Conservation (phyloP, 2,329 filamentous ascomycete species). For the Fusarium tricinctum region DNA sequence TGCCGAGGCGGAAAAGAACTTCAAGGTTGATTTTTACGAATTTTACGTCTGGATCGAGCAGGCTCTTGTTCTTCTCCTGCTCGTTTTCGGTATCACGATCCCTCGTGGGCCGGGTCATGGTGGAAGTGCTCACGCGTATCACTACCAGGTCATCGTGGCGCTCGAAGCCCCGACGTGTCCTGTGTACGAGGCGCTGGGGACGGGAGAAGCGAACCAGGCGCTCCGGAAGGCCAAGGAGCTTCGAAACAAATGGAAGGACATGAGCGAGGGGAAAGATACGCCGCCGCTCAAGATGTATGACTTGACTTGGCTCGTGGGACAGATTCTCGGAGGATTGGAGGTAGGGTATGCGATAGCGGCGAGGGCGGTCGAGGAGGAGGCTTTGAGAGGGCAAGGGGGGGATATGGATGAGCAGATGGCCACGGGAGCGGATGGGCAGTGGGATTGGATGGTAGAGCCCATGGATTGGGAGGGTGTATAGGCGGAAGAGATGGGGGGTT, state of each 20-base stretch:
- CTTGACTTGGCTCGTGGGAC: conserved; percentile 69
- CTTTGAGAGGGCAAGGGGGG: conserved; percentile 57
- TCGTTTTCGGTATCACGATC: conserved; percentile 71
- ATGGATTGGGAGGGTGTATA: conserved; percentile 56
- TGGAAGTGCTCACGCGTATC: conserved; percentile 67
- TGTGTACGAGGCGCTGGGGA: conserved; percentile 68
- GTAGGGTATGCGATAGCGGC: conserved; percentile 67
- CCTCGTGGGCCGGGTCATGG: conserved; percentile 45
- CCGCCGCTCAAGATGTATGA: conserved; percentile 70
- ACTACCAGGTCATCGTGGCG: conserved; percentile 76
- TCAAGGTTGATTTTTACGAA: conserved; percentile 84
- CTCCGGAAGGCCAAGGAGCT: conserved; percentile 77
- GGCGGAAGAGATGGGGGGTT: background rate
- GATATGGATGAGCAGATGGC: conserved; percentile 29
- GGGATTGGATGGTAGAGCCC: conserved; percentile 59
- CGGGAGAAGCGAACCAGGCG: conserved; percentile 67
- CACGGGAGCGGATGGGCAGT: conserved; percentile 48
- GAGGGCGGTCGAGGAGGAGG: conserved; percentile 56
- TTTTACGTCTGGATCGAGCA: conserved; percentile 81
- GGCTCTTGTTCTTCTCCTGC: conserved; percentile 76
- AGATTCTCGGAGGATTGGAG: conserved; percentile 71
- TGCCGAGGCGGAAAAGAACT: conserved; percentile 73
- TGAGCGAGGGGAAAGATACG: conserved; percentile 62
- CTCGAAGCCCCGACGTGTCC: conserved; percentile 71
- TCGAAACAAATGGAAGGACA: conserved; percentile 80